A percentile compares a stretch with the other conserved stretches of the same genome.
phyloP scores from a whole-genome alignment of 1,284 basidiomycete genomes.

The Rhodotorula sp. region DNA sequence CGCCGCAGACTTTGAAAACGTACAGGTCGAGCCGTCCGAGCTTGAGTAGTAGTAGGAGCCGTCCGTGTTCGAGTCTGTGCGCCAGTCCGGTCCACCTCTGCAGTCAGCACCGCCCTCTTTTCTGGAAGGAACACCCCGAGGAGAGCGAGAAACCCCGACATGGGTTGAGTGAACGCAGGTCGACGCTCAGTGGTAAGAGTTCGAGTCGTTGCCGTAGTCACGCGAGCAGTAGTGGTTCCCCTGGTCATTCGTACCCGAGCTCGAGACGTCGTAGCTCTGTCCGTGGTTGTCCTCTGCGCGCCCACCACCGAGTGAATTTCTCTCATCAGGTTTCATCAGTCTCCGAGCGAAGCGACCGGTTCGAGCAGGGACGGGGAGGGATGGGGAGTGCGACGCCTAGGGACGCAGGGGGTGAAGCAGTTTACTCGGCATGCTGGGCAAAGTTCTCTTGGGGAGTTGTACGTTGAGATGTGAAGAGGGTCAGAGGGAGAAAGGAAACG shows the following conservation, averaged over 20 bases:
- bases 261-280: conserved; percentile 4
- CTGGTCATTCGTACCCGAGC: conserved; percentile 2
- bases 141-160: not conserved
- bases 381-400: not conserved
- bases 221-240: conserved; percentile 22
- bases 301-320: too few species aligned
- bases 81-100: not conserved
- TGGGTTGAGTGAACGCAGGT: too few species aligned
- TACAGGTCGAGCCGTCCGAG: conserved; percentile 19
- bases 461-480: not conserved
- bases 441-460: too few species aligned
- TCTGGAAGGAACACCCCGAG: too few species aligned
- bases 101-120: not conserved
- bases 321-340: too few species aligned
- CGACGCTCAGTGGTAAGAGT: conserved; percentile 19
- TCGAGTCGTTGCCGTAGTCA: conserved; percentile 15
- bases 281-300: conserved; percentile 21
- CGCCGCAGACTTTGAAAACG: not conserved
- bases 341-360: too few species aligned
- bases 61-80: conserved; percentile 18
- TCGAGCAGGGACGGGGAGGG: too few species aligned
- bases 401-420: not conserved
- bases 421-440: conserved; percentile 20
- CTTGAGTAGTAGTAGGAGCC: conserved; percentile 25
- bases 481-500: not conserved